Evolutionary conservation across 2,329 filamentous ascomycete species (phyloP).

Genomic region (Alternaria gaisen): DNA sequence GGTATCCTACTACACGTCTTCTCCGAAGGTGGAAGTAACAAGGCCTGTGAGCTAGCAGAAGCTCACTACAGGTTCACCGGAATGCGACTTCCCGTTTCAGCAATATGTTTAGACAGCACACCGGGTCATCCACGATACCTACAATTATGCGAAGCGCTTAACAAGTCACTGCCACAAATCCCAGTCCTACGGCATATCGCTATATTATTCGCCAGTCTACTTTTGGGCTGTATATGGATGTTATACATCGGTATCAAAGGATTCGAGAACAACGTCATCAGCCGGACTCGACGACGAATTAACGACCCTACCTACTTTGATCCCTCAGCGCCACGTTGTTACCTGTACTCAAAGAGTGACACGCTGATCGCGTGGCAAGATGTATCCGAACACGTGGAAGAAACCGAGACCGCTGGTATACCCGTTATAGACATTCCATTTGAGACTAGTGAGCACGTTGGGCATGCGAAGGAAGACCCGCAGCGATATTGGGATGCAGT

Average conservation of each 20-base stretch:
- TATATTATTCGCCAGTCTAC: constrained; percentile 19
- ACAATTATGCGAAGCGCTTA: constrained; percentile 33
- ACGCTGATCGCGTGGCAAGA: constrained; percentile 64
- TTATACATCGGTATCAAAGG: constrained; percentile 30
- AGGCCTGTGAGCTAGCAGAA: constrained; percentile 36
- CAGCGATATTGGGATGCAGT: constrained; percentile 64
- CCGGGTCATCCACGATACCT: constrained; percentile 36
- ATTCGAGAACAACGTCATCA: constrained; percentile 32
- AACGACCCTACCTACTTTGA: constrained; percentile 28
- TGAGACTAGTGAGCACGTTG: constrained; percentile 65
- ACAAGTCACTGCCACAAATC: constrained; percentile 31
- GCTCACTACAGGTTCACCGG: constrained; percentile 28
- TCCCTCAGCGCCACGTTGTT: constrained; percentile 55
- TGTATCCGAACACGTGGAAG: constrained; percentile 61
- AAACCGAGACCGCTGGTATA: constrained; percentile 58
- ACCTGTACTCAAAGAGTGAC: constrained; percentile 66
- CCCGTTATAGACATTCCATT: constrained; percentile 61
- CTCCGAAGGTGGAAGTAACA: constrained; percentile 43
- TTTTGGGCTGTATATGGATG: constrained; percentile 30
- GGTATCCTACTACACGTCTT: constrained; percentile 37
- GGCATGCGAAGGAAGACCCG: constrained; percentile 64
- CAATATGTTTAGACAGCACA: constrained; percentile 40
- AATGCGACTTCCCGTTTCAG: constrained; percentile 25
- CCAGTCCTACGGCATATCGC: constrained; percentile 28
- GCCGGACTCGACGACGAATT: constrained; percentile 24